phyloP scores from a whole-genome alignment of 768 basidiomycete species.

The Phylloporus sp. region DNA sequence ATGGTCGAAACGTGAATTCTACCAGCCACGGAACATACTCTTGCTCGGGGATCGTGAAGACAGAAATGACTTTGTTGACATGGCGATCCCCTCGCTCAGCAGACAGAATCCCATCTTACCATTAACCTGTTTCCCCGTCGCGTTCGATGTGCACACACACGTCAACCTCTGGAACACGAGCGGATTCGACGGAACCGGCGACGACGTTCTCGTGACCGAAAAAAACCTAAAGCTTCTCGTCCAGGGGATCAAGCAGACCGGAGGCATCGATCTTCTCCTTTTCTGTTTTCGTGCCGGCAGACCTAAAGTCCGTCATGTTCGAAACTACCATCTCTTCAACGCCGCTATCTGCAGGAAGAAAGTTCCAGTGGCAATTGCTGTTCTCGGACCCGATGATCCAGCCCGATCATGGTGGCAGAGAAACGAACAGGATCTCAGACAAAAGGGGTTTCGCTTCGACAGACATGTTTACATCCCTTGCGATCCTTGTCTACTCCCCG shows the following conservation, averaged over 20 bases:
- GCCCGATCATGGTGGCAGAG: constrained; percentile 24
- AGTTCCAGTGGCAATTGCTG: constrained; percentile 27
- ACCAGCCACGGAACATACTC: constrained; percentile 19
- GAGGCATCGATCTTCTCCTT: constrained; percentile 22
- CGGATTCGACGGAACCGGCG: constrained; percentile 12
- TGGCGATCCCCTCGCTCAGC: not conserved
- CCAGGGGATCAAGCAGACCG: constrained; percentile 10
- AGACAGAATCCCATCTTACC: not conserved
- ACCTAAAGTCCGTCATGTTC: constrained; percentile 13
- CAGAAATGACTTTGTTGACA: constrained; percentile 11
- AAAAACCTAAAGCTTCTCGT: constrained; percentile 15
- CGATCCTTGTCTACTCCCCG: not conserved
- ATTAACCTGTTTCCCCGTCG: constrained; percentile 3
- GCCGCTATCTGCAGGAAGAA: constrained; percentile 28
- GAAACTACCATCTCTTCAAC: constrained; percentile 30
- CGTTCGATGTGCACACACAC: constrained; percentile 6
- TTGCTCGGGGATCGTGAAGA: constrained; percentile 15
- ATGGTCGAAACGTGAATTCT: not conserved
- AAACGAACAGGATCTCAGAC: constrained; percentile 19
- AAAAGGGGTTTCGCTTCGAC: constrained; percentile 21
- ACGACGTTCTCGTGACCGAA: constrained; percentile 9
- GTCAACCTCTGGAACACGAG: constrained; percentile 17
- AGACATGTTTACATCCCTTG: constrained; percentile 24
- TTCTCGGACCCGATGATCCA: constrained; percentile 31
- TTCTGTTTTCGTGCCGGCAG: constrained; percentile 27